A percentile compares a stretch with the other conserved stretches of the same genome.
Conservation (phyloP, 1,284 basidiomycete genomes). For the Ustilago bromivora region DNA sequence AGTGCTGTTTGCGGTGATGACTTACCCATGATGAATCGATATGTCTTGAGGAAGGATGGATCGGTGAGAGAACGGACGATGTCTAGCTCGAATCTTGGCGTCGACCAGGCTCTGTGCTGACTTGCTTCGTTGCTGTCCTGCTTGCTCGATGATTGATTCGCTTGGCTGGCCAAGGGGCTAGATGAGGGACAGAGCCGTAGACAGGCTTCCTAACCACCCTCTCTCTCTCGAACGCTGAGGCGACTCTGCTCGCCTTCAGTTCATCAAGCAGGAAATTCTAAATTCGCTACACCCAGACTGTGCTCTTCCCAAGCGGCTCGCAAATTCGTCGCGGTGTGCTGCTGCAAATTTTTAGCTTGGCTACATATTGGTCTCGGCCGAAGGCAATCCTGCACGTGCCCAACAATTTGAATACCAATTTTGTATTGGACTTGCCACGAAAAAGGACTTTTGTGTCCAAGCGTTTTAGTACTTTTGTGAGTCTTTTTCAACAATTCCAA, state of each 20-base stretch:
- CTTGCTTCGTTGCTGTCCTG: conserved; percentile 6
- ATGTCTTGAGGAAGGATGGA: conserved; percentile 60
- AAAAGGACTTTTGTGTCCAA: no score
- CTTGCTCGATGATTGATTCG: neutral
- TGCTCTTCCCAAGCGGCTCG: no score
- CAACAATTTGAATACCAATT: neutral
- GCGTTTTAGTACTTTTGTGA: no score
- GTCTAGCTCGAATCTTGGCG: conserved; percentile 41
- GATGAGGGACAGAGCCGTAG: neutral
- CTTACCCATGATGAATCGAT: conserved; percentile 59
- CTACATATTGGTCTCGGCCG: neutral
- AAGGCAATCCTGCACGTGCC: neutral
- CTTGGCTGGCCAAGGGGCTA: neutral
- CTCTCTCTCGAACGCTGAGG: no score
- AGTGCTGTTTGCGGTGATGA: conserved; percentile 37
- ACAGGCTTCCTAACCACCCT: no score
- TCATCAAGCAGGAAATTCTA: neutral
- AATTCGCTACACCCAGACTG: no score
- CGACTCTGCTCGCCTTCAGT: neutral
- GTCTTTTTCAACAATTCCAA: neutral
- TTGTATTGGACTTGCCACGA: neutral
- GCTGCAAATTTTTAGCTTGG: no score
- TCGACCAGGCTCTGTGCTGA: conserved; percentile 13
- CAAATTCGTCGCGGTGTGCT: no score
- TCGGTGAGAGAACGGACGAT: conserved; percentile 48